Evolutionary conservation across 306 rosid genomes (phyloP).

Genomic region (Delonix regia): DNA sequence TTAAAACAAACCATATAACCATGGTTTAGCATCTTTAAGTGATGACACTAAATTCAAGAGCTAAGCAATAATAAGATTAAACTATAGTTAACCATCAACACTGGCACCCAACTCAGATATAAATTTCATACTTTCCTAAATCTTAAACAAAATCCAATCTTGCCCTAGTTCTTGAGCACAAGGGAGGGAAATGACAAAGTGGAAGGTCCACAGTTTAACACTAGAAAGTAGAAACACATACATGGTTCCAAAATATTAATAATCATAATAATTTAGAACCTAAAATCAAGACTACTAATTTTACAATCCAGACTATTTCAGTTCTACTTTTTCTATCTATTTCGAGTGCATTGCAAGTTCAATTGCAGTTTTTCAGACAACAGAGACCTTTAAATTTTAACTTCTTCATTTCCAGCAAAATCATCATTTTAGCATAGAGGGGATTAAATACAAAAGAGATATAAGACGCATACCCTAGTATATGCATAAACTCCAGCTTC

Average conservation of each 20-base stretch:
- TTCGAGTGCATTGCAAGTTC: conserved; percentile 23
- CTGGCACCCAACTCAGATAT: no score
- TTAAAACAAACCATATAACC: background rate
- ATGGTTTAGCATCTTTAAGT: background rate
- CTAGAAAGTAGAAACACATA: background rate
- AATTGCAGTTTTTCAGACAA: conserved; percentile 29
- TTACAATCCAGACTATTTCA: conserved; percentile 9
- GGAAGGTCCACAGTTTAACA: conserved; percentile 17
- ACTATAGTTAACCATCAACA: no score
- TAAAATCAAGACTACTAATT: conserved; percentile 7
- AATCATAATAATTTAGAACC: conserved; percentile 3
- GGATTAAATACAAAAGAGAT: background rate
- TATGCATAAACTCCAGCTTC: conserved; percentile 98
- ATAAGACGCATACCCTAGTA: conserved; percentile 64
- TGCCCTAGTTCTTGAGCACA: no score
- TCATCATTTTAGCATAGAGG: background rate
- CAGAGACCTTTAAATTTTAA: conserved; percentile 20
- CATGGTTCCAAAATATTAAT: background rate
- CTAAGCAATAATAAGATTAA: background rate
- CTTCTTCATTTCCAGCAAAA: background rate
- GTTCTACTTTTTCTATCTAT: conserved; percentile 8
- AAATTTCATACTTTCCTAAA: no score
- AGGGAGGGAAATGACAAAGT: no score
- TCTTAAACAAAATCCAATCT: no score
- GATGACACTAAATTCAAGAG: background rate